Base-by-base conservation (phyloP, 164 flowering plant species). In the Pachysandra terminalis region DNA sequence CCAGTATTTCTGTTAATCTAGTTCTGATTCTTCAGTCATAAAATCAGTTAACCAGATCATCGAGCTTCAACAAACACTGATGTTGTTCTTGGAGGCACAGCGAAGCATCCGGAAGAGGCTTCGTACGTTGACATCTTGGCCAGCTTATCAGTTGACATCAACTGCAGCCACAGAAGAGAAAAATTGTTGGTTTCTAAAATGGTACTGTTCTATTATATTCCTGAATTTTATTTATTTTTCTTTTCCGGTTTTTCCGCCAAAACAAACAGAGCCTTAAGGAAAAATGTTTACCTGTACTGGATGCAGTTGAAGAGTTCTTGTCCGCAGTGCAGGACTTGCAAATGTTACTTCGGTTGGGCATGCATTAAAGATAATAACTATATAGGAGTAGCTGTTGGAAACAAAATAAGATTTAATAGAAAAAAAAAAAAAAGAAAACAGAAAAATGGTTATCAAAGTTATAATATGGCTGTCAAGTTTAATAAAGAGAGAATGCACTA, bases 1-100 rank as follows among this genome's bases (percentile, higher is more conserved):
- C n/a, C n/a, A n/a, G 21, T 53, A 6, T 27, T 14, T 51, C 8
- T 15, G 6, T 5, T 15, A 14, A n/a, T 1, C 48, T 12, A 2
- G 12, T 21, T 16, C 62, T 45, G 32, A 28, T 15, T 53, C 19
- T 67, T 40, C 22, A n/a, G 23, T 48, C 21, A 52, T 45, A 32
- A 0, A 24, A 45, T 65, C 67, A 0, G 19, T 9, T 58, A 32
- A 56, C 72, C 67, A 78, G 37, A 49, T 67, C 35, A 26, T 19
- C 98, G 85, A 63, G 77, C 74, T 79, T 90, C 90, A 54, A 95
- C 90, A 71, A 95, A 95, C 65, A 95, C 96, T 51, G 96, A 75
- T 41, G 97, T 87, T 27, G 98, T 91, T 77, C 80, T 83, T 64
- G 83, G 61, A 3, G 97, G 94, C 56, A 90, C 79, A 5, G 56